Percentiles rank a stretch among this genome's conserved stretches.
Evolutionary conservation across 257 asterid species (phyloP).

Genomic region (Salvia splendens): DNA sequence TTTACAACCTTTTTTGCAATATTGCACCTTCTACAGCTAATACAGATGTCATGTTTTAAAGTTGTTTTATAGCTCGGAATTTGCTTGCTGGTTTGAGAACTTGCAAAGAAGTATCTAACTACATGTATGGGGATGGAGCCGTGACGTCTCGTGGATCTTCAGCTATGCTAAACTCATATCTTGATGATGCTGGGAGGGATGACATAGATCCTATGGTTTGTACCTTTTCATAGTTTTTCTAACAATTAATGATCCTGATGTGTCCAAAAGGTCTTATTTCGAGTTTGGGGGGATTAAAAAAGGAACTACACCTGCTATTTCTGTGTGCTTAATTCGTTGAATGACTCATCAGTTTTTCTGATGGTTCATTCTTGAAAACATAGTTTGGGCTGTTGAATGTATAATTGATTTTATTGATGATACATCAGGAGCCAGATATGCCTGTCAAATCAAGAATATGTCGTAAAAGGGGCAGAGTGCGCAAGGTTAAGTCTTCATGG

Average conservation of each 20-base stretch:
- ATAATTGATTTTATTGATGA: constrained; percentile 12
- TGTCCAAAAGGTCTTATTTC: background rate
- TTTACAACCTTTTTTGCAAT: constrained; percentile 1
- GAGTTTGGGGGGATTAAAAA: background rate
- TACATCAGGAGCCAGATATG: constrained; percentile 57
- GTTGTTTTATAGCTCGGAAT: constrained; percentile 93
- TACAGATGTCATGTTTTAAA: constrained; percentile 38
- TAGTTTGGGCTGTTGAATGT: constrained; percentile 4
- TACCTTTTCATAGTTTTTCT: constrained; percentile 34
- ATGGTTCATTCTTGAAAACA: constrained; percentile 19
- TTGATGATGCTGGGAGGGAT: constrained; percentile 57
- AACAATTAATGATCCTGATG: background rate
- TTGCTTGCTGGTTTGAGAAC: constrained; percentile 89
- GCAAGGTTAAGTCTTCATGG: constrained; percentile 89
- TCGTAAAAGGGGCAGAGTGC: constrained; percentile 87
- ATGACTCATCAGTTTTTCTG: background rate
- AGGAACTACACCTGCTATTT: background rate
- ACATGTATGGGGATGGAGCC: constrained; percentile 70
- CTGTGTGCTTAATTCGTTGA: background rate
- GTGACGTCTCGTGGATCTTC: constrained; percentile 54
- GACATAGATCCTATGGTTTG: constrained; percentile 64
- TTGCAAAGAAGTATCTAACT: constrained; percentile 75
- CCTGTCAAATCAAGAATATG: constrained; percentile 72
- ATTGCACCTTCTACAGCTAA: constrained; percentile 29
- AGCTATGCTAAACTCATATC: constrained; percentile 41